These are phyloP conservation scores for Neolentinus lepideus DNA, from an alignment of 1,284 basidiomycete species.

Conservation along the genomic window DNA sequence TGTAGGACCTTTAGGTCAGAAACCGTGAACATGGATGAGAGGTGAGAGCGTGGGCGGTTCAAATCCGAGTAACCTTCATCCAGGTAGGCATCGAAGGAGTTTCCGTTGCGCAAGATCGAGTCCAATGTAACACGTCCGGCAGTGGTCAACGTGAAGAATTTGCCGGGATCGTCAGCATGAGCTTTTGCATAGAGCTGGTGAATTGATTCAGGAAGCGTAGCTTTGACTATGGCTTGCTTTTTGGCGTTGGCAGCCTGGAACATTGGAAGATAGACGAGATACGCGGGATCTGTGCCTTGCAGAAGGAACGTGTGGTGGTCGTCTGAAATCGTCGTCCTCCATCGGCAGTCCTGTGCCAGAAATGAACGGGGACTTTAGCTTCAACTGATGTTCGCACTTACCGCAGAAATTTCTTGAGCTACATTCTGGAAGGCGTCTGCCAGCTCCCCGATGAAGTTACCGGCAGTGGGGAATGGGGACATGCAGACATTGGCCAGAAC, in stretches of 20 bases:
- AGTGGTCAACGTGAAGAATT: conserved; percentile 16
- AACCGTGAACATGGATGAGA: conserved; percentile 10
- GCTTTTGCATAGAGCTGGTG: not conserved
- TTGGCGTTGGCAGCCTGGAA: conserved; percentile 33
- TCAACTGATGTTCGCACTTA: conserved; percentile 5
- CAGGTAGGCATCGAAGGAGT: not conserved
- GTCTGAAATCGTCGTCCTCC: conserved; percentile 22
- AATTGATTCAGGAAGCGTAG: not conserved
- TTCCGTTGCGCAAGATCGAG: conserved; percentile 9
- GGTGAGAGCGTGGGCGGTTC: too few relatives aligned
- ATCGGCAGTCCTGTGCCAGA: conserved; percentile 13
- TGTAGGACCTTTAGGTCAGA: conserved; percentile 25
- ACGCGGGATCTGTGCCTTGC: conserved; percentile 29
- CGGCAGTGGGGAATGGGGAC: conserved; percentile 33
- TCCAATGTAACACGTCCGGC: conserved; percentile 11
- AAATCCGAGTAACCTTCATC: not conserved
- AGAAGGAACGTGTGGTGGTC: conserved; percentile 31
- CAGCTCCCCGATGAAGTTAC: conserved; percentile 25
- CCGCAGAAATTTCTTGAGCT: conserved; percentile 27
- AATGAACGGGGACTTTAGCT: not conserved
- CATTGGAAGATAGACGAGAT: conserved; percentile 27
- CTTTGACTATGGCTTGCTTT: conserved; percentile 30
- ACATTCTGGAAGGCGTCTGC: conserved; percentile 26
- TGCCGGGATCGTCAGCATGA: not conserved
- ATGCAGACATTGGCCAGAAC: conserved; percentile 33